Evolutionary conservation across 441 rosid species (phyloP).

Genomic region (Mallotus repandus): DNA sequence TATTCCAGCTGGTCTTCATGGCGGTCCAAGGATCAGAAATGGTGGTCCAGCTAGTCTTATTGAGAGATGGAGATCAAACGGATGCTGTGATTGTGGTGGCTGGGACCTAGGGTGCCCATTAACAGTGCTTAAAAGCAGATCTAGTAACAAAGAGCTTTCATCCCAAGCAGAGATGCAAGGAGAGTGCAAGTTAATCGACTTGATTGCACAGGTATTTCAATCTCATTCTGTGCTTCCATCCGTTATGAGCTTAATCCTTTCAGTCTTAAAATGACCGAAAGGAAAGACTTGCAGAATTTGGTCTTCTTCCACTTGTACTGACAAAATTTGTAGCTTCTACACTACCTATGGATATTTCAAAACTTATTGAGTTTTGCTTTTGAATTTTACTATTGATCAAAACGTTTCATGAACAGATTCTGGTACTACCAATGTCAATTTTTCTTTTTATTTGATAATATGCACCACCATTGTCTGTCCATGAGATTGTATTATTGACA

Average conservation of each 20-base stretch:
- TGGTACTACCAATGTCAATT: not conserved
- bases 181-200: conserved; percentile 61
- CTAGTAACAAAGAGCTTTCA: conserved; percentile 33
- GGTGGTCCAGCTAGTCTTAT: conserved; percentile 71
- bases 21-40: conserved; percentile 63
- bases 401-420: not conserved
- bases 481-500: not conserved
- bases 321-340: not conserved
- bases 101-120: conserved; percentile 88
- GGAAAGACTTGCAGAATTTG: not conserved
- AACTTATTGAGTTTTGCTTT: not conserved
- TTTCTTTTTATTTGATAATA: not conserved
- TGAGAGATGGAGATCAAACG: conserved; percentile 82
- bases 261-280: conserved; percentile 5
- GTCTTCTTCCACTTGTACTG: not conserved
- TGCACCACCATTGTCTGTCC: not conserved
- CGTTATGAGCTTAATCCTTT: not conserved
- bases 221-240: not conserved
- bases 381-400: not conserved
- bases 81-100: conserved; percentile 84
- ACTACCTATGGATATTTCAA: not conserved
- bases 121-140: conserved; percentile 40
- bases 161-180: conserved; percentile 30
- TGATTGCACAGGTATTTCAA: conserved; percentile 48
- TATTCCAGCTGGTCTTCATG: conserved; percentile 84